Conservation (phyloP, 495 filamentous ascomycete genomes). For the Friedmanniomyces endolithicus region DNA sequence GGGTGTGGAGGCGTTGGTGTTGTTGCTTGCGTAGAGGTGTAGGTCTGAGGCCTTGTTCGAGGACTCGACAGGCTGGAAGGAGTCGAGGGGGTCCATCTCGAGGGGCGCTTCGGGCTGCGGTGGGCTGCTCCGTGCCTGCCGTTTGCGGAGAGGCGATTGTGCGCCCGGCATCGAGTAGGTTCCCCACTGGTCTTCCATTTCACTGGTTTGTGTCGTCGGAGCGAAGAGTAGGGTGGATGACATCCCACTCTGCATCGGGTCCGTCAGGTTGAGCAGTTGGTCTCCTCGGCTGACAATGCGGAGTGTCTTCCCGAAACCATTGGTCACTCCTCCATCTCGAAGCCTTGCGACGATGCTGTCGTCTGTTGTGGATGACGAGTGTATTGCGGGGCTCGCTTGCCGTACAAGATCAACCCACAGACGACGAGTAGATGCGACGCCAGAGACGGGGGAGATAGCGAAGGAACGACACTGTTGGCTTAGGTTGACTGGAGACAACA, state of each 20-base stretch:
- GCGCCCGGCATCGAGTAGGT: constrained; percentile 17
- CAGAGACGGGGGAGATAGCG: neutral
- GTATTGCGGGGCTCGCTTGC: neutral
- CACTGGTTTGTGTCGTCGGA: neutral
- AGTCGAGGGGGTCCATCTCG: neutral
- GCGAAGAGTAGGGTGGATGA: neutral
- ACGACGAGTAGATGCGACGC: neutral
- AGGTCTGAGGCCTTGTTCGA: constrained; percentile 2
- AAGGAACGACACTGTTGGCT: neutral
- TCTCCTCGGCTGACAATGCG: too few relatives aligned
- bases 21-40: constrained; percentile 12
- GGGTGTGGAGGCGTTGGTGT: constrained; percentile 20
- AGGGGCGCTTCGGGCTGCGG: constrained; percentile 4
- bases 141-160: constrained; percentile 11
- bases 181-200: constrained; percentile 6
- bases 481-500: neutral
- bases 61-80: constrained; percentile 10
- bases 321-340: too few relatives aligned
- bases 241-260: too few relatives aligned
- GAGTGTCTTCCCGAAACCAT: too few relatives aligned
- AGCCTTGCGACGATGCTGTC: too few relatives aligned
- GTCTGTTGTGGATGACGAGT: neutral
- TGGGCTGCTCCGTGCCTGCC: neutral
- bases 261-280: too few relatives aligned
- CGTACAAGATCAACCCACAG: constrained; percentile 3